Evolutionary conservation across 306 rosid species (phyloP).

Genomic region (Cicer cuneatum): DNA sequence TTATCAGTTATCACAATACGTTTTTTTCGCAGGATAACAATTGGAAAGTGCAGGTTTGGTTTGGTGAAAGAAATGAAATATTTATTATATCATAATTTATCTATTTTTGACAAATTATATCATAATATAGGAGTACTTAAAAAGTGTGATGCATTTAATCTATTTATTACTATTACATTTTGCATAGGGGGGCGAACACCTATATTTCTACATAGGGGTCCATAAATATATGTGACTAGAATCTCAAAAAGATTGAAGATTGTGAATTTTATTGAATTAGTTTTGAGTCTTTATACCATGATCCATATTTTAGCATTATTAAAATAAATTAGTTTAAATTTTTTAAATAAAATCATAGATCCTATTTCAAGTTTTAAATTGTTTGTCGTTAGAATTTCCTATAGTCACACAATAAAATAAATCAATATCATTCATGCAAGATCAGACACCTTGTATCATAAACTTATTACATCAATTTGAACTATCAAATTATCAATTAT

Average conservation of each 20-base stretch:
- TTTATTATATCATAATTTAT: too few relatives aligned
- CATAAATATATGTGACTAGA: constrained; percentile 9
- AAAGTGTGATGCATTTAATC: too few relatives aligned
- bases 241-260: constrained; percentile 15
- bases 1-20: too few relatives aligned
- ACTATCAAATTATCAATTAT: not conserved
- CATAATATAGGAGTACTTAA: too few relatives aligned
- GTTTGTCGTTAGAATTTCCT: not conserved
- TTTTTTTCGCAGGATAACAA: too few relatives aligned
- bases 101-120: too few relatives aligned
- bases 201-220: too few relatives aligned
- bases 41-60: too few relatives aligned
- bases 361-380: not conserved
- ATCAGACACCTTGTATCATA: not conserved
- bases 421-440: not conserved
- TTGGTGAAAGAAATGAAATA: too few relatives aligned
- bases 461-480: not conserved
- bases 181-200: too few relatives aligned
- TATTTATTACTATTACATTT: too few relatives aligned
- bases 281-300: not conserved
- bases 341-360: not conserved
- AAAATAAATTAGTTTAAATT: not conserved
- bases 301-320: constrained; percentile 30
- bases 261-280: not conserved
- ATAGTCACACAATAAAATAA: not conserved